Base-by-base conservation (phyloP, 2,329 filamentous ascomycete genomes). In the Penicillium vulpinum region DNA sequence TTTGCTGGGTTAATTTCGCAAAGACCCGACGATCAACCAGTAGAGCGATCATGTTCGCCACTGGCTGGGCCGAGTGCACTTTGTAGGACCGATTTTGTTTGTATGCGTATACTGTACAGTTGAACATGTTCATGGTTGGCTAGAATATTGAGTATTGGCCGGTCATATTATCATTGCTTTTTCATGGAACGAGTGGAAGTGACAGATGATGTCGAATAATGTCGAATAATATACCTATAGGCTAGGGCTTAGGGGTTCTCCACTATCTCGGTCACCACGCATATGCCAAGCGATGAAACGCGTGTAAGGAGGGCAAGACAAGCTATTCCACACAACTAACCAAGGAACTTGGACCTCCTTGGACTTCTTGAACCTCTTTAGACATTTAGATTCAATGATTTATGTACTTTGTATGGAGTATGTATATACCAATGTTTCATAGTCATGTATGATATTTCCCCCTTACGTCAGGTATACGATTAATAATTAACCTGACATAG, bases 41-140 rank as follows among this genome's bases (percentile, higher is more conserved):
- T 45, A 45, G 47, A 56, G 45, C 54, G 46, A 51, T 45, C 47
- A 51, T 45, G 29, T 24, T 55, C 18, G 54, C 54, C 54, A 52
- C 40, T 7, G 21, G 31, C 13, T 21, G 33, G 18, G 51, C 41
- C 26, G 18, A 35, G 26, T 21, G n/a, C n/a, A n/a, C n/a, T n/a
- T n/a, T n/a, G 35, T 50, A 38, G 31, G 22, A n/a, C 36, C n/a
- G 51, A 38, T n/a, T 6, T 16, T 5, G 18, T 22, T n/a, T 31
- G 18, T 22, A 22, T 33, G 13, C 18, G 13, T 22, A 8, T n/a
- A 53, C 9, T 16, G 13, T 22, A 8, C 22, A 53, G 15, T 16
- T 38, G 5, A 22, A 29, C 35, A n/a, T n/a, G 8, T 21, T 41
- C 24, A 50, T 7, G 7, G 5, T 35, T 44, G 18, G 16, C 15